Base-by-base conservation (phyloP, 805 yeast genomes). In the Metschnikowia drakensbergensis region DNA sequence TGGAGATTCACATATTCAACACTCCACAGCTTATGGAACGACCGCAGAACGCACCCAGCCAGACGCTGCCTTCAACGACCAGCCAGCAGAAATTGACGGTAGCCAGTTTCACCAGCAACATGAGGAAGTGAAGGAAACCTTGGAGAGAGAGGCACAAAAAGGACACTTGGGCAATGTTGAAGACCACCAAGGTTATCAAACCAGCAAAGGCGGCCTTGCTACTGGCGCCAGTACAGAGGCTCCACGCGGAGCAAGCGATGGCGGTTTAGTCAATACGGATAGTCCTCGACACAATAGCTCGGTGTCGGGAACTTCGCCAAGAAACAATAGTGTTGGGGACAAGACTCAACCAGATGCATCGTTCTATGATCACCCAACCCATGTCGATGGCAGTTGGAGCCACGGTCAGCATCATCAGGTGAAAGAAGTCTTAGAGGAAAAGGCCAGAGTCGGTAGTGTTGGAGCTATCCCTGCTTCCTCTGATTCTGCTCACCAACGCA, bases 51-150 rank as follows among this genome's bases (percentile, higher is more conserved):
- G 37, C 10, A 30, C 42, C 7, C 36, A 31, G 10, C 37, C 44
- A 6, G 47, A 42, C 26, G 50, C 50, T 9, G 13, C 50, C 5
- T 47, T 47, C 40, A 43, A 31, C 17, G 42, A 32, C n/a, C 38
- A 37, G 13, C 39, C 32, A 2, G 11, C 22, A 3, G 50, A 47
- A 5, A 32, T 37, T 10, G 41, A 47, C 22, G 47, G 47, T 6
- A 13, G 29, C 13, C 30, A 37, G 26, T 47, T 27, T 40, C 50
- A 47, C 40, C 28, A 23, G n/a, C 40, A 47, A 28, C 49, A 48
- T 31, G 42, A 48, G 35, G 7, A 36, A 5, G 51, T 40, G 28
- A 45, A 40, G 31, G 11, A 29, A 23, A 10, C 27, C 6, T 41
- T 48, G n/a, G 51, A 48, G 33, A 37, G n/a, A 5, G 37, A 31